Percentiles rank a stretch among this genome's conserved stretches.
phyloP scores from a whole-genome alignment of 1,284 basidiomycete genomes.

The Veloporphyrellus conicus region DNA sequence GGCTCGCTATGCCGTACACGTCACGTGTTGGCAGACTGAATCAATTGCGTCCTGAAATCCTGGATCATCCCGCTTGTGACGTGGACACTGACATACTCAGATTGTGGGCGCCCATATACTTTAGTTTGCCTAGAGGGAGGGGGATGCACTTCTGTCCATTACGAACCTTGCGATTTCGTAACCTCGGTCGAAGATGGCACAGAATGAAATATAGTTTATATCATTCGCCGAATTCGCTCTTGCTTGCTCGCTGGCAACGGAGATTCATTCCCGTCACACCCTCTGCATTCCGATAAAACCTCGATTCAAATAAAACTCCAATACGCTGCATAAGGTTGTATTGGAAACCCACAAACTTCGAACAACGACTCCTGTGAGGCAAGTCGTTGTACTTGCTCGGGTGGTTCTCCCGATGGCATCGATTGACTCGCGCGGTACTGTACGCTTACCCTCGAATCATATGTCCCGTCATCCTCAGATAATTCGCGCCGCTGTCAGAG shows the following conservation, averaged over 20 bases:
- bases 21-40: constrained; percentile 12
- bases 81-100: neutral
- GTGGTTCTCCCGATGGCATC: constrained; percentile 32
- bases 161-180: neutral
- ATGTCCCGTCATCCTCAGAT: constrained; percentile 12
- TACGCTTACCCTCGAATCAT: constrained; percentile 32
- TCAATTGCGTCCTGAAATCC: neutral
- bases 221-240: constrained; percentile 23
- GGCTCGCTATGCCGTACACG: constrained; percentile 14
- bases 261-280: constrained; percentile 27
- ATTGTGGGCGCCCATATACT: neutral
- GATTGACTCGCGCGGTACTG: constrained; percentile 26
- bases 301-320: constrained; percentile 20
- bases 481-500: constrained; percentile 29
- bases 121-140: neutral
- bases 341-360: constrained; percentile 19
- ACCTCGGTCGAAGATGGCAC: constrained; percentile 9
- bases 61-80: constrained; percentile 1
- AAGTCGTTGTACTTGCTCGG: constrained; percentile 7
- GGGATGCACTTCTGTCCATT: neutral
- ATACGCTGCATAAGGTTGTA: constrained; percentile 16
- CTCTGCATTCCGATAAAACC: constrained; percentile 18
- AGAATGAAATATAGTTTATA: constrained; percentile 4
- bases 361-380: constrained; percentile 16
- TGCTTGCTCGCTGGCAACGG: constrained; percentile 26